Evolutionary conservation across 495 filamentous ascomycete genomes (phyloP).

Genomic region (Diplogelasinospora grovesii): DNA sequence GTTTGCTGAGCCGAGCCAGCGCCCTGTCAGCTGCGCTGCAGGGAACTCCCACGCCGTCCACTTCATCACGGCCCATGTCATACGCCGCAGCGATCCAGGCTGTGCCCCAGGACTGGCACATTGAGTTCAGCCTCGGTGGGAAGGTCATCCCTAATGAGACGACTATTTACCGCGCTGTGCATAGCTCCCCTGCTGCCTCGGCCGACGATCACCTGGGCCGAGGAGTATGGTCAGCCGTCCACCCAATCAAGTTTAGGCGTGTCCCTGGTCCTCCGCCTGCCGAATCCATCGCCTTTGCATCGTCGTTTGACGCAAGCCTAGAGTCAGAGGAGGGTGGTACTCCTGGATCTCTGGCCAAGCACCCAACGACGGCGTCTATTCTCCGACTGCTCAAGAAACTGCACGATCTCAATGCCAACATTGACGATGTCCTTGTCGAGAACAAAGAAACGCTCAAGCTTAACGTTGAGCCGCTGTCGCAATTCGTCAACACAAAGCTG

Average conservation of each 20-base stretch:
- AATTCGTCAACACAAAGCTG: conserved; percentile 98
- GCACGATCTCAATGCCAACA: conserved; percentile 88
- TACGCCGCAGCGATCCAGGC: conserved; percentile 78
- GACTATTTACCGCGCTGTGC: conserved; percentile 92
- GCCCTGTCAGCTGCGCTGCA: conserved; percentile 44
- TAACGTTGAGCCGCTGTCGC: conserved; percentile 75
- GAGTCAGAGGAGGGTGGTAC: conserved; percentile 50
- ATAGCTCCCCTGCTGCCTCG: conserved; percentile 59
- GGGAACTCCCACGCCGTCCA: conserved; percentile 42
- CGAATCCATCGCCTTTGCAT: conserved; percentile 61
- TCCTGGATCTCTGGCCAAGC: conserved; percentile 78
- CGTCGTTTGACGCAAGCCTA: conserved; percentile 40
- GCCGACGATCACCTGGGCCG: conserved; percentile 61
- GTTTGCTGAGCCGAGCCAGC: conserved; percentile 33
- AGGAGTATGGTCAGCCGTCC: conserved; percentile 82
- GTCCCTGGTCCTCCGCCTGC: conserved; percentile 82
- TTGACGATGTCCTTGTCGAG: conserved; percentile 94
- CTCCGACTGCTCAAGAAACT: conserved; percentile 83
- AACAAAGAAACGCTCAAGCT: conserved; percentile 64
- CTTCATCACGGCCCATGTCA: conserved; percentile 53
- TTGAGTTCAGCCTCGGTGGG: conserved; percentile 87
- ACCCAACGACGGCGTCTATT: conserved; percentile 77
- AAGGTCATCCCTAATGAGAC: conserved; percentile 83
- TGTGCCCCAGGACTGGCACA: conserved; percentile 91
- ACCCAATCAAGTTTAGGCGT: conserved; percentile 86